Conservation (phyloP, 352 stramenopile genomes). For the Globisporangium recalcitrans region DNA sequence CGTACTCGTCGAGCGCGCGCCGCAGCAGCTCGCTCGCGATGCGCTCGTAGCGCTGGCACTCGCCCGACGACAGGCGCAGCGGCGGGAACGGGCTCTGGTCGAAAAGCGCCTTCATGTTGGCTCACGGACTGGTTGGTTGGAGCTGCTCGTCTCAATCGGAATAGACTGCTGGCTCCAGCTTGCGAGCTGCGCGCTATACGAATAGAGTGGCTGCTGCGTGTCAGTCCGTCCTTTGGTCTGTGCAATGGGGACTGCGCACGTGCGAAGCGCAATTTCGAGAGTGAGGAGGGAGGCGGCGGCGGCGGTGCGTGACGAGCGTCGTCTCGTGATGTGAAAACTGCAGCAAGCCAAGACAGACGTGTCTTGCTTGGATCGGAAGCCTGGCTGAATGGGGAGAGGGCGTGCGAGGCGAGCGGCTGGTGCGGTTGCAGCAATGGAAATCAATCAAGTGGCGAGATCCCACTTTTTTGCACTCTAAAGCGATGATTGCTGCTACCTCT, state of each 20-base stretch:
- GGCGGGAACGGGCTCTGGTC: slow-evolving; percentile 19
- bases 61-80: slow-evolving; percentile 18
- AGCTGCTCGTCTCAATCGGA: no score
- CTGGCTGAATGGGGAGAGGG: neutral
- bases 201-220: neutral
- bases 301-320: neutral
- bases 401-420: neutral
- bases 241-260: neutral
- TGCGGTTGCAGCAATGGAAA: neutral
- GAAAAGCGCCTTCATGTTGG: slow-evolving; percentile 7
- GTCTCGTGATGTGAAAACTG: neutral
- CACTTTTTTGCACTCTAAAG: neutral
- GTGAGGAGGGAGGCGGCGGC: neutral
- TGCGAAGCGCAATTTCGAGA: neutral
- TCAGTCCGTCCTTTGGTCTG: neutral
- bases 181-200: neutral
- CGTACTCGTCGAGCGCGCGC: slow-evolving; percentile 25
- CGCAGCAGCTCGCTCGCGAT: slow-evolving; percentile 23
- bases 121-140: neutral
- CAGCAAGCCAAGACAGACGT: no score
- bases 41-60: slow-evolving; percentile 16
- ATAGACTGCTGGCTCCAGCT: neutral
- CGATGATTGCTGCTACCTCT: neutral
- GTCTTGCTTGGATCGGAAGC: neutral
- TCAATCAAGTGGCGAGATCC: neutral